phyloP scores from a whole-genome alignment of 2,329 filamentous ascomycete genomes.

The Colletotrichum navitas region DNA sequence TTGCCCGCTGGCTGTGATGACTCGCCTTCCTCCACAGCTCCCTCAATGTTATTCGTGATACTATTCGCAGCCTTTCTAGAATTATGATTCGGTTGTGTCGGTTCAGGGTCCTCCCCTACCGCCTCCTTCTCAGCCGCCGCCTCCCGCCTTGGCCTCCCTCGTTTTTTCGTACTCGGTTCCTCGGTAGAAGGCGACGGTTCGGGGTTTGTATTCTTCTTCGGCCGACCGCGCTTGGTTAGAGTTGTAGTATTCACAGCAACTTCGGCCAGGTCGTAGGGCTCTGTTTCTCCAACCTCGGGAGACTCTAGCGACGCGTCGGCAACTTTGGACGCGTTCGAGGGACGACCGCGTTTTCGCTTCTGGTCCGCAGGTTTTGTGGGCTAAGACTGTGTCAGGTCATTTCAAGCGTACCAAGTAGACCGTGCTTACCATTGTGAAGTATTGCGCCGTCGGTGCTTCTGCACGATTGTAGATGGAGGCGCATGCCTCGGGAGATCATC shows the following conservation, averaged over 20 bases:
- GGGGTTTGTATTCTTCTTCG: slow-evolving; percentile 27
- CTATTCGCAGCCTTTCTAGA: not conserved
- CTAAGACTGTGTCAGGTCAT: slow-evolving; percentile 17
- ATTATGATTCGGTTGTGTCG: slow-evolving; percentile 10
- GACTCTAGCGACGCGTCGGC: slow-evolving; percentile 46
- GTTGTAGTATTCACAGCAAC: slow-evolving; percentile 44
- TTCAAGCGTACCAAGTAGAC: not conserved
- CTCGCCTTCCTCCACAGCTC: not conserved
- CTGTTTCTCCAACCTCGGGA: slow-evolving; percentile 42
- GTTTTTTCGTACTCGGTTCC: slow-evolving; percentile 20
- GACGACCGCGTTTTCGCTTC: slow-evolving; percentile 60
- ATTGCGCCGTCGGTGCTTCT: not conserved
- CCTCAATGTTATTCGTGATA: not conserved
- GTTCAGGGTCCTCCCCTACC: slow-evolving; percentile 10
- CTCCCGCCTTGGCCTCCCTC: slow-evolving; percentile 31
- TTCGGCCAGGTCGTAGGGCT: slow-evolving; percentile 31
- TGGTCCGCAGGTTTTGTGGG: slow-evolving; percentile 45
- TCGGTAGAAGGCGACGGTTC: slow-evolving; percentile 3
- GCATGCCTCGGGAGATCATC: slow-evolving; percentile 1
- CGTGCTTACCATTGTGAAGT: slow-evolving; percentile 28
- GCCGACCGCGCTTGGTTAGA: slow-evolving; percentile 47
- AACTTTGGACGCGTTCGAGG: slow-evolving; percentile 56
- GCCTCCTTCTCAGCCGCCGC: slow-evolving; percentile 14
- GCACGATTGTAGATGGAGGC: slow-evolving; percentile 7
- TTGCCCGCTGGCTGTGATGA: not conserved